Evolutionary conservation across 2,329 filamentous ascomycete genomes (phyloP).

Genomic region (Esteya vermicola): DNA sequence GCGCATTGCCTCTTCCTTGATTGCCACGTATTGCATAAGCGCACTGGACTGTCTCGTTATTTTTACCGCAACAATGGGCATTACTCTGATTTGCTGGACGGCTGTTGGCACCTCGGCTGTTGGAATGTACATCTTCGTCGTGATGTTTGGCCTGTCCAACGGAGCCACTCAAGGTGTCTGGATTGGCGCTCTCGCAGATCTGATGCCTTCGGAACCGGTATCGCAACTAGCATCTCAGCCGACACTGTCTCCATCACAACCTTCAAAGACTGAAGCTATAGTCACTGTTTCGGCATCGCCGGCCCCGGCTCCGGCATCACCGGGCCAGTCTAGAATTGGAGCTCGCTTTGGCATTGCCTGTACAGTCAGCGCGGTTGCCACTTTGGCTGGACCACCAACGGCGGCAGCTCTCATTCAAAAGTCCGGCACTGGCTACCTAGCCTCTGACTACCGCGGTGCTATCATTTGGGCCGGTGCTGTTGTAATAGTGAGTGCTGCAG

Average conservation of each 20-base stretch:
- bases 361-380: conserved; percentile 23
- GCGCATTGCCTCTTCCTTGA: conserved; percentile 35
- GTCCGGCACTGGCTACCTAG: conserved; percentile 2
- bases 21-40: conserved; percentile 38
- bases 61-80: conserved; percentile 25
- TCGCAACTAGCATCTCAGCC: neutral
- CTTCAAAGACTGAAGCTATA: too few species aligned
- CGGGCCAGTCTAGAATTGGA: conserved; percentile 19
- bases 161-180: conserved; percentile 24
- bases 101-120: conserved; percentile 24
- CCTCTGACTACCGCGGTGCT: conserved; percentile 7
- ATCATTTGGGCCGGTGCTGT: conserved; percentile 10
- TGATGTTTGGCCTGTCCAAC: conserved; percentile 28
- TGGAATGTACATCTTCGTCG: conserved; percentile 28
- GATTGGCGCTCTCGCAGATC: conserved; percentile 19
- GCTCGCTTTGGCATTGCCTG: conserved; percentile 29
- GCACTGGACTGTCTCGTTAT: conserved; percentile 37
- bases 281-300: neutral
- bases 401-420: conserved; percentile 8
- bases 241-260: neutral
- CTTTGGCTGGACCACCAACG: conserved; percentile 25
- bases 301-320: neutral
- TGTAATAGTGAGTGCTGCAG: conserved; percentile 5
- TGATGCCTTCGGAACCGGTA: conserved; percentile 16
- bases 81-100: conserved; percentile 29